These are phyloP conservation scores for Chaetomiaceae sp. DNA, from an alignment of 2,329 filamentous ascomycete species.

Conservation along the genomic window DNA sequence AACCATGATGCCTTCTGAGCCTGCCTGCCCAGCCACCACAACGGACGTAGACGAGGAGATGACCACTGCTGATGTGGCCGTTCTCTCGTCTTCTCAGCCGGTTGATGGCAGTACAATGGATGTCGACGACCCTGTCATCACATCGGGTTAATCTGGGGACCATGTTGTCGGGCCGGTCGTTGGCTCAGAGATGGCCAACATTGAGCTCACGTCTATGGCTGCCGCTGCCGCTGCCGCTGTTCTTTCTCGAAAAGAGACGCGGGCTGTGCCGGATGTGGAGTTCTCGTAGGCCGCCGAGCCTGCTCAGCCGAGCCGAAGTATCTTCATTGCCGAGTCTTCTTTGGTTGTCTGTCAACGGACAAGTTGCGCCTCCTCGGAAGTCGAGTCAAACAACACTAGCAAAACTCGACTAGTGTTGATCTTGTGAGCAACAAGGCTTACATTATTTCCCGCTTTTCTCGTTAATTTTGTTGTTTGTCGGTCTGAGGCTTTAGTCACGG, in stretches of 20 bases:
- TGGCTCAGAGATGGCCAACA: background rate
- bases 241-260: background rate
- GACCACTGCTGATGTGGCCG: background rate
- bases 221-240: background rate
- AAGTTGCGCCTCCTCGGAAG: background rate
- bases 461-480: background rate
- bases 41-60: background rate
- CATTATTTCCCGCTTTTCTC: too few relatives aligned
- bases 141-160: background rate
- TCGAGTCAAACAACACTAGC: background rate
- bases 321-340: background rate
- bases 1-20: background rate
- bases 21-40: background rate
- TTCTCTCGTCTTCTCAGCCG: too few relatives aligned
- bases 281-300: background rate
- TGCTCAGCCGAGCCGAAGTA: background rate
- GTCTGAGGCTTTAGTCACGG: too few relatives aligned
- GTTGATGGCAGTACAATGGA: too few relatives aligned
- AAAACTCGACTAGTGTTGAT: too few relatives aligned
- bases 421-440: too few relatives aligned
- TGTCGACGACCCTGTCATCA: too few relatives aligned
- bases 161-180: background rate
- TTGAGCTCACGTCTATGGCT: background rate
- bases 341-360: background rate
- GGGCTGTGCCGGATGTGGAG: background rate